Percentiles rank a stretch among this genome's conserved stretches.
Conservation (phyloP, 1,139 yeast species). For the Taphrina wiesneri region DNA sequence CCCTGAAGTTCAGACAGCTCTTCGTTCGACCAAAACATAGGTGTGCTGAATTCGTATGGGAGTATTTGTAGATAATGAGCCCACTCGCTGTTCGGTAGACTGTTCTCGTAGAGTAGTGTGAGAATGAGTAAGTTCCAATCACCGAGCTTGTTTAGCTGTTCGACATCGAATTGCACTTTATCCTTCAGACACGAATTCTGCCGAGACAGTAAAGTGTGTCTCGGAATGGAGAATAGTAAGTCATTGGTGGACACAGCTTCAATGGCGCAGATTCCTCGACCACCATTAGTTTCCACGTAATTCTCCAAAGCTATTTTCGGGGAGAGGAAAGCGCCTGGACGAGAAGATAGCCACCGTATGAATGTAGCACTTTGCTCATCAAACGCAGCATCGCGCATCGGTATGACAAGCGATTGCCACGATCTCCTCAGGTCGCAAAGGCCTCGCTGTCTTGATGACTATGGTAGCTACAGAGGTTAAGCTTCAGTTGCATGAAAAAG, state of each 20-base stretch:
- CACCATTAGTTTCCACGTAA: slow-evolving; percentile 60
- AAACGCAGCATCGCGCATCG: slow-evolving; percentile 40
- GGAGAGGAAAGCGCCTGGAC: slow-evolving; percentile 54
- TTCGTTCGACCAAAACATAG: slow-evolving; percentile 73
- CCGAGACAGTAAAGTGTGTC: slow-evolving; percentile 58
- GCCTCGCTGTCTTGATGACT: too few species aligned
- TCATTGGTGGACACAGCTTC: slow-evolving; percentile 60
- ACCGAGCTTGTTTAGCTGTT: slow-evolving; percentile 49
- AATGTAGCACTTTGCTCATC: slow-evolving; percentile 51
- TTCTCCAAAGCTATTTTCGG: slow-evolving; percentile 63
- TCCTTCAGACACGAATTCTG: slow-evolving; percentile 53
- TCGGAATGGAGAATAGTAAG: slow-evolving; percentile 67
- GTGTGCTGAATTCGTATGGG: slow-evolving; percentile 64
- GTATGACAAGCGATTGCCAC: too few species aligned
- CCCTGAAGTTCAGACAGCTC: slow-evolving; percentile 61
- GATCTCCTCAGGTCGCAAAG: too few species aligned
- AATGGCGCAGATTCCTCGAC: slow-evolving; percentile 73
- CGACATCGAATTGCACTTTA: slow-evolving; percentile 44
- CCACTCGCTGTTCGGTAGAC: slow-evolving; percentile 59
- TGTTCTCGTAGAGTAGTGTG: slow-evolving; percentile 61
- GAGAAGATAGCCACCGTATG: slow-evolving; percentile 54
- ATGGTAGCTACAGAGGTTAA: background rate
- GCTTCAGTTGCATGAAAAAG: background rate
- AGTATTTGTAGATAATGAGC: slow-evolving; percentile 66
- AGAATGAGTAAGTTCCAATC: slow-evolving; percentile 81